phyloP scores from a whole-genome alignment of 2,329 filamentous ascomycete genomes.

The Beauveria asiatica region DNA sequence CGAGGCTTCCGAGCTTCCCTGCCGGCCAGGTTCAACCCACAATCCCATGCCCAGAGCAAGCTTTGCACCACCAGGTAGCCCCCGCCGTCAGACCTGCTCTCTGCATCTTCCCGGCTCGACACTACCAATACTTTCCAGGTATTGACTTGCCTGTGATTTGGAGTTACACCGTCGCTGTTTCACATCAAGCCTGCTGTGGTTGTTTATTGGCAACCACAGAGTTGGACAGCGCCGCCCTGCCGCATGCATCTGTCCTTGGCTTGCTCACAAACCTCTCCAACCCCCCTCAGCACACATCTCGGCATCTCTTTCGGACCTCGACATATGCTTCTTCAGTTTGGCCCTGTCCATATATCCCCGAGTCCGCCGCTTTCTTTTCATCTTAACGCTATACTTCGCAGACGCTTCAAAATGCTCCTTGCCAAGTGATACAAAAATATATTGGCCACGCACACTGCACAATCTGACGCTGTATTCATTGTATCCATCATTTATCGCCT shows the following conservation, averaged over 20 bases:
- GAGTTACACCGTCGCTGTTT: slow-evolving; percentile 9
- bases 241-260: slow-evolving; percentile 7
- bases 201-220: slow-evolving; percentile 1
- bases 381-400: neutral
- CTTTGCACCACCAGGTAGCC: slow-evolving; percentile 2
- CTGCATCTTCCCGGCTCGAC: neutral
- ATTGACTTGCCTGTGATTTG: neutral
- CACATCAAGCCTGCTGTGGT: slow-evolving; percentile 9
- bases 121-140: neutral
- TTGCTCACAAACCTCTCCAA: neutral
- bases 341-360: neutral
- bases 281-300: neutral
- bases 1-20: neutral
- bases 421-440: slow-evolving; percentile 6
- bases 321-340: neutral
- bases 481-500: neutral
- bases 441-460: neutral
- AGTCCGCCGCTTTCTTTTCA: neutral
- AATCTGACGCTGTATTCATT: neutral
- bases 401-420: slow-evolving; percentile 1
- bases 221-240: slow-evolving; percentile 5
- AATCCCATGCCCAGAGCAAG: neutral
- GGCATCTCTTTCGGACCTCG: neutral
- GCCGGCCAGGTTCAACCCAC: neutral
- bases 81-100: slow-evolving; percentile 3